These are phyloP conservation scores for Gloeopeniophorella convolvens DNA, from an alignment of 768 basidiomycete species.

Conservation along the genomic window DNA sequence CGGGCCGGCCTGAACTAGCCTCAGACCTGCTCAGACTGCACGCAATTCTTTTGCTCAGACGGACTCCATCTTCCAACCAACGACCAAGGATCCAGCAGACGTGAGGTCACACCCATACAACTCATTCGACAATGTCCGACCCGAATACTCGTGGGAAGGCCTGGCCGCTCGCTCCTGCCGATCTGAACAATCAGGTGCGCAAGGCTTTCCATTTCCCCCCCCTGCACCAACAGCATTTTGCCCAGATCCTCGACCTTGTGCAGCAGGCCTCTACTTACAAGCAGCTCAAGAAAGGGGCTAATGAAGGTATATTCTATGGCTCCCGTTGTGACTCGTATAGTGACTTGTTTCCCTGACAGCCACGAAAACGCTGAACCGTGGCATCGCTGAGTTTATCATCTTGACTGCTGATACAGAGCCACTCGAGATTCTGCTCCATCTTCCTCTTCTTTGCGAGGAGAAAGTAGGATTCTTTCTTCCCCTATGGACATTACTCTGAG, in stretches of 20 bases:
- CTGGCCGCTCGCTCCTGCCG: slow-evolving; percentile 81
- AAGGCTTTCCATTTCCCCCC: slow-evolving; percentile 3
- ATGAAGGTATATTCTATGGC: slow-evolving; percentile 65
- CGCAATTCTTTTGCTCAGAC: not conserved
- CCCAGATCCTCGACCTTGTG: slow-evolving; percentile 88
- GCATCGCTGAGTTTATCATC: slow-evolving; percentile 96
- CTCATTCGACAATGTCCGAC: slow-evolving; percentile 48
- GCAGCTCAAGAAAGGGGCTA: slow-evolving; percentile 97
- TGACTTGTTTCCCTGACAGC: slow-evolving; percentile 39
- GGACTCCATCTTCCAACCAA: not conserved
- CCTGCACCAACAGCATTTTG: not conserved
- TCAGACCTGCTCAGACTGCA: too few species aligned
- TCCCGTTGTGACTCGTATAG: not conserved
- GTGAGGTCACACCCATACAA: slow-evolving; percentile 61
- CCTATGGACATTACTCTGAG: not conserved
- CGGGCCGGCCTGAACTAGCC: too few species aligned
- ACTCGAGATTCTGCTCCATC: slow-evolving; percentile 93
- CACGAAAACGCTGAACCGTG: slow-evolving; percentile 97
- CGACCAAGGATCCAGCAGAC: slow-evolving; percentile 80
- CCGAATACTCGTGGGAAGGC: slow-evolving; percentile 58
- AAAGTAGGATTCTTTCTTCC: slow-evolving; percentile 50
- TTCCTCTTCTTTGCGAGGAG: slow-evolving; percentile 96
- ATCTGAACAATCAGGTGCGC: slow-evolving; percentile 81
- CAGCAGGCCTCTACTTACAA: slow-evolving; percentile 97
- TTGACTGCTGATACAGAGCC: slow-evolving; percentile 97